Conservation (phyloP, 352 stramenopile species). For the Globisporangium solare region DNA sequence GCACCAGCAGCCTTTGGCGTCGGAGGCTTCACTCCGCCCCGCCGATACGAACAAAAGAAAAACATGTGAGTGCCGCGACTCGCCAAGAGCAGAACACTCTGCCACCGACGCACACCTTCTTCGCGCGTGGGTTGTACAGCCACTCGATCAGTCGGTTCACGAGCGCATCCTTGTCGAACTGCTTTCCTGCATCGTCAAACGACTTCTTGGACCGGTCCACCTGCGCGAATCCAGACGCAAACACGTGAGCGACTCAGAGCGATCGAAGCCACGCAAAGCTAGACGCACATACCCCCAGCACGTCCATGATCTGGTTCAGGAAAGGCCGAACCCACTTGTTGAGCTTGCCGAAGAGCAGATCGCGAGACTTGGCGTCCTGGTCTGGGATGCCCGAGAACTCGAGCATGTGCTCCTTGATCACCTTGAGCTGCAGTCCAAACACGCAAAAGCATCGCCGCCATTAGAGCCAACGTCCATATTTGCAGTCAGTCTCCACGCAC, state of each 20-base stretch:
- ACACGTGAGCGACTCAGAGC: not conserved
- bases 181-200: constrained; percentile 59
- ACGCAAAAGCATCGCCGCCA: not conserved
- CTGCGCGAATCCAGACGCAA: constrained; percentile 17
- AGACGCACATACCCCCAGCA: constrained; percentile 42
- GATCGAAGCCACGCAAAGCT: not conserved
- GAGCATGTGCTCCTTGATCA: constrained; percentile 79
- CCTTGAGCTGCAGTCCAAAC: constrained; percentile 41
- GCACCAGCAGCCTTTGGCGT: constrained; percentile 10
- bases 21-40: constrained; percentile 7
- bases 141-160: constrained; percentile 70
- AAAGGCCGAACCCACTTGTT: constrained; percentile 67
- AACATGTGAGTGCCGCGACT: not conserved
- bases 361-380: constrained; percentile 60
- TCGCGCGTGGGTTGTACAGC: constrained; percentile 58
- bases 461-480: not conserved
- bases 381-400: constrained; percentile 67
- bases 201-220: constrained; percentile 85
- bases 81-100: too few species aligned
- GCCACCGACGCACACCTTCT: constrained; percentile 37
- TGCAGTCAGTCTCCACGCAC: not conserved
- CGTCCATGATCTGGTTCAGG: constrained; percentile 72
- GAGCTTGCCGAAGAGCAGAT: constrained; percentile 58
- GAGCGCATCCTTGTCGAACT: constrained; percentile 57
- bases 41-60: not conserved